Base-by-base conservation (phyloP, 2,329 filamentous ascomycete species). In the Phyllosticta citrichinensis region DNA sequence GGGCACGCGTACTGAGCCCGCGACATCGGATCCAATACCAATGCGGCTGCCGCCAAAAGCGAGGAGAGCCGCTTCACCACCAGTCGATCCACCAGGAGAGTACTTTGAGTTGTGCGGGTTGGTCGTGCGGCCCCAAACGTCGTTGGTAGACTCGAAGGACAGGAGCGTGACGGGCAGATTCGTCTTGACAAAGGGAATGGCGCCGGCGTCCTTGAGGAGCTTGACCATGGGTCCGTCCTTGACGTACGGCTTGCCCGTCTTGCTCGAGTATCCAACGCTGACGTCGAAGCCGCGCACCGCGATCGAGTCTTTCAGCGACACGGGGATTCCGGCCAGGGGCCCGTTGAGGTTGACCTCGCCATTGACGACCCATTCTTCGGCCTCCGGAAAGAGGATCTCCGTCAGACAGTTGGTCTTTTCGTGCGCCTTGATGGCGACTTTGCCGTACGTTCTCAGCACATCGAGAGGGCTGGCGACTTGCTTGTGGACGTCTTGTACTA, bases 151-250 rank as follows among this genome's bases (percentile, higher is more conserved):
- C 73, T 96, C 91, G 68, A 96, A 96, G 62, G 87, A 91, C 51
- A 96, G 80, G 1, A 96, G 81, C 0, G 91, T 96, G 61, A 93
- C 88, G 5, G 92, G 93, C 1, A 95, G 73, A 64, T 94, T 94
- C 0, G 92, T 97, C 79, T 97, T 97, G 65, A 92, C 90, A 70
- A 96, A 96, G 0, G 92, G 92, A 1, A 97, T 81, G 0, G 92
- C 91, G 22, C 92, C 83, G 2, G 91, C 90, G 70, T 94, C 88
- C 70, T 96, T 96, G 57, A 97, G 79, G 52, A 97, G 74, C 61
- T 81, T 83, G 22, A 89, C 86, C 68, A 91, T 83, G 2, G 84
- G 78, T 0, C 91, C 91, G 75, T 97, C 91, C 27, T 82, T 74
- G 0, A 72, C 61, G 47, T 80, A 77, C 14, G 86, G 86, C 68